A percentile compares a stretch with the other conserved stretches of the same genome.
Conservation (phyloP, 305 asterid genomes). For the Fraxinus greggii region DNA sequence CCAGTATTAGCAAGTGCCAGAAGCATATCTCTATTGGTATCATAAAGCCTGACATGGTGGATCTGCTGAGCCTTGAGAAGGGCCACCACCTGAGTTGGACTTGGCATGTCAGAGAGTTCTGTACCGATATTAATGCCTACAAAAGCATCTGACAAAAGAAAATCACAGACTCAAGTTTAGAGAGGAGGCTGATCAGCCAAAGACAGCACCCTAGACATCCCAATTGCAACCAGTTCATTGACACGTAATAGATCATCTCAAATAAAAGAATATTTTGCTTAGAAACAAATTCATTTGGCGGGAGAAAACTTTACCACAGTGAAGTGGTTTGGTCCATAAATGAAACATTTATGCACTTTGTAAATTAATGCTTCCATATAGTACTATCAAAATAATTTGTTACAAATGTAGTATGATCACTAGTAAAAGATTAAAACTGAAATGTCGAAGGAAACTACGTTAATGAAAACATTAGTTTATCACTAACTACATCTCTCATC, state of each 20-base stretch:
- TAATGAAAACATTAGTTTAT: neutral
- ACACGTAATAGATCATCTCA: neutral
- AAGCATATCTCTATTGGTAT: slow-evolving; percentile 30
- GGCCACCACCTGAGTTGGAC: slow-evolving; percentile 28
- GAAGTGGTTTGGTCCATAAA: neutral
- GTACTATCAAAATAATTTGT: neutral
- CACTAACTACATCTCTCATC: neutral
- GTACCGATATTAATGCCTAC: slow-evolving; percentile 34
- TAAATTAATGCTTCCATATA: neutral
- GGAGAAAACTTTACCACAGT: neutral
- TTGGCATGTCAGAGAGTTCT: slow-evolving; percentile 29
- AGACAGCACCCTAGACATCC: neutral
- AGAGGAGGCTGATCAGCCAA: neutral
- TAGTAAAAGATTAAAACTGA: neutral
- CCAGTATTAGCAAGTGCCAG: slow-evolving; percentile 32
- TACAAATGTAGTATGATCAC: neutral
- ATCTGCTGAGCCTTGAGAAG: slow-evolving; percentile 33
- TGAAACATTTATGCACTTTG: neutral
- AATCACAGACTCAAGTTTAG: neutral
- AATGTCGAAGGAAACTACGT: neutral
- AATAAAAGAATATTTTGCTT: neutral
- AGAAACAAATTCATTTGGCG: neutral
- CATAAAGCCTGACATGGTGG: slow-evolving; percentile 27
- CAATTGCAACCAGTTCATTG: neutral
- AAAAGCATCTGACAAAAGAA: slow-evolving; percentile 11